Percentiles rank a stretch among this genome's conserved stretches.
These are phyloP conservation scores for Coemansia sp. DNA, from an alignment of 192 early-diverging fungal genomes.

Conservation along the genomic window DNA sequence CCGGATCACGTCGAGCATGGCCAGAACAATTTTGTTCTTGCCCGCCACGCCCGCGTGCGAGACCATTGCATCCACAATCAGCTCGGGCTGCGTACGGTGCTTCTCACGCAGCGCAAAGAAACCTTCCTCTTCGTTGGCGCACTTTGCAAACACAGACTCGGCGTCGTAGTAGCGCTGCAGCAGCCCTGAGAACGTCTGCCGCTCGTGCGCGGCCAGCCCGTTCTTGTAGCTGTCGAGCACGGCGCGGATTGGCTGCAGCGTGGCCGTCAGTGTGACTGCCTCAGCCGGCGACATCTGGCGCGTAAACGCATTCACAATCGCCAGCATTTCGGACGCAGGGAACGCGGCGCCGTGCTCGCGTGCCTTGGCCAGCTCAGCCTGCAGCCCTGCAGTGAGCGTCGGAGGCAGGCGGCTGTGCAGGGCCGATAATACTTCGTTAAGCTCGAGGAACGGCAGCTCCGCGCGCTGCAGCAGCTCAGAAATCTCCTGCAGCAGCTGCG, in stretches of 20 bases:
- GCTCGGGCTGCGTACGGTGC: constrained; percentile 77
- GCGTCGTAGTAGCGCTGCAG: constrained; percentile 84
- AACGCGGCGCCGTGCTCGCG: constrained; percentile 53
- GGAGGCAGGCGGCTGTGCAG: constrained; percentile 84
- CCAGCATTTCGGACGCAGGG: constrained; percentile 68
- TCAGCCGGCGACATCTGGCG: constrained; percentile 64
- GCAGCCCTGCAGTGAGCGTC: constrained; percentile 57
- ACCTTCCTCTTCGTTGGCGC: constrained; percentile 78
- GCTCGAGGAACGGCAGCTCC: constrained; percentile 85
- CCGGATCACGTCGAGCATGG: constrained; percentile 78
- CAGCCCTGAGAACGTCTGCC: constrained; percentile 66
- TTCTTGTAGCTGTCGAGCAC: constrained; percentile 69
- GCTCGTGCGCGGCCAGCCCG: constrained; percentile 77
- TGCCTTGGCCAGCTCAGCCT: constrained; percentile 48
- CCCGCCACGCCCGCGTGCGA: constrained; percentile 80
- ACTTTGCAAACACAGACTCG: constrained; percentile 77
- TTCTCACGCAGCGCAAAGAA: constrained; percentile 81
- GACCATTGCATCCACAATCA: constrained; percentile 66
- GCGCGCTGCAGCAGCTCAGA: constrained; percentile 69
- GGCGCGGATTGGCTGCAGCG: constrained; percentile 63
- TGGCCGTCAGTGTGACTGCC: constrained; percentile 56
- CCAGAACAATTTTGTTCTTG: constrained; percentile 76
- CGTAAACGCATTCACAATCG: constrained; percentile 57
- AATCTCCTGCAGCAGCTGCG: constrained; percentile 68
- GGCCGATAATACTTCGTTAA: constrained; percentile 74